phyloP scores from a whole-genome alignment of 192 early-diverging fungal species.

The Phycomyces blakesleeanus region DNA sequence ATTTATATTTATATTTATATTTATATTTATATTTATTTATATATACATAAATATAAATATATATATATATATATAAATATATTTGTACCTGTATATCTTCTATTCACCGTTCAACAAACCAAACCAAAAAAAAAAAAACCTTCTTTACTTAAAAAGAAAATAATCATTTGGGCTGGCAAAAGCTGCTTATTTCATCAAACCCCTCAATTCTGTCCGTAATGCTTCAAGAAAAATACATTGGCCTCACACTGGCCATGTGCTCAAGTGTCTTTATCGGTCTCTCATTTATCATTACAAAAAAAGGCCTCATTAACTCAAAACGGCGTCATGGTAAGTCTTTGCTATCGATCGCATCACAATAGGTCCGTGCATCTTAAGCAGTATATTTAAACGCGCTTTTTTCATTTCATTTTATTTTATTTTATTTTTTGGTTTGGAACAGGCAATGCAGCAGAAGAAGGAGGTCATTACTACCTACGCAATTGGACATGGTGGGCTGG shows the following conservation, averaged over 20 bases:
- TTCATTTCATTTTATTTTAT: conserved; percentile 7
- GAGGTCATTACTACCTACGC: conserved; percentile 69
- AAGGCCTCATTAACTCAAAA: conserved; percentile 81
- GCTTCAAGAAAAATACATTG: conserved; percentile 77
- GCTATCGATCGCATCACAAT: background rate
- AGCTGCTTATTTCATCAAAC: no score
- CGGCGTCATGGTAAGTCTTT: conserved; percentile 46
- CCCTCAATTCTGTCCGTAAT: conserved; percentile 12
- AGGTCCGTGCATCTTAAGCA: background rate
- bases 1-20: no score
- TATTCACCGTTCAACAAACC: no score
- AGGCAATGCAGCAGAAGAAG: conserved; percentile 69
- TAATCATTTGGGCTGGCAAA: no score
- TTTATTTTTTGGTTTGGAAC: conserved; percentile 40
- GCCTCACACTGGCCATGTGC: conserved; percentile 82
- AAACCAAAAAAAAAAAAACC: no score
- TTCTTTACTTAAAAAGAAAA: no score
- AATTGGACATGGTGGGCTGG: conserved; percentile 91
- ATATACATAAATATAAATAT: no score
- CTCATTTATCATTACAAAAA: conserved; percentile 93
- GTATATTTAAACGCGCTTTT: background rate
- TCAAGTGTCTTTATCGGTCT: conserved; percentile 88
- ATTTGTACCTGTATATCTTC: no score
- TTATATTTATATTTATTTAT: no score
- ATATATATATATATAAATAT: no score